Evolutionary conservation across 805 yeast genomes (phyloP), one percentile per base, ranked within the genome.

Genomic region (Lipomyces kockii): DNA sequence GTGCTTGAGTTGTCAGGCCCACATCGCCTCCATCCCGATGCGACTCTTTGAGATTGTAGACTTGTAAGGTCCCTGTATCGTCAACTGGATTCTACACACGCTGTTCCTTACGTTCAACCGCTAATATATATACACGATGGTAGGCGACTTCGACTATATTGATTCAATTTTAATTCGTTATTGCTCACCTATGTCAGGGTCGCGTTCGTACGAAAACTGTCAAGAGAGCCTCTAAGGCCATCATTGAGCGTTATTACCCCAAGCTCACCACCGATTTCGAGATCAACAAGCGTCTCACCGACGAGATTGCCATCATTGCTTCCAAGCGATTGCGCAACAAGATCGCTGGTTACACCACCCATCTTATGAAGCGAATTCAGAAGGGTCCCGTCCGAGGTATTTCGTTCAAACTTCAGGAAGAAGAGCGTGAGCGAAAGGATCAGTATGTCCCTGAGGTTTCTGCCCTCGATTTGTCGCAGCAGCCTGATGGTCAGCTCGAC

Each of bases 351-450:
- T 95, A 94, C 97, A 95, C 99, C 85, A 95, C 99, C 81, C 99
- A 95, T 86, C 89, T 95, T 85, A 96, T 95, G 99, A 95, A 92
- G 89, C 93, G 99, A 88, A 95, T 95, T 82, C 98, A 96, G 87
- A 95, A 94, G 89, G 99, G 99, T 83, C 99, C 99, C 87, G 99
- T 95, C 80, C 93, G 98, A 89, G 99, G 99, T 87, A 96, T 95
- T 79, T 95, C 99, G 79, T 95, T 95, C 97, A 96, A 96, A 86
- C 91, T 95, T 82, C 99, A 95, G 89, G 99, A 95, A 88, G 99
- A 95, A 87, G 99, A 95, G 90, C 94, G 99, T 89, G 99, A 95
- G 88, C 91, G 99, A 87, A 95, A 96, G 87, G 74, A 95, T 86
- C 99, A 95, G 87, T 95, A 93, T 86, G 99, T 96, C 80, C 99